A percentile compares a stretch with the other conserved stretches of the same genome.
phyloP scores from a whole-genome alignment of 2,329 filamentous ascomycete genomes.

The Aspergillus sp. region DNA sequence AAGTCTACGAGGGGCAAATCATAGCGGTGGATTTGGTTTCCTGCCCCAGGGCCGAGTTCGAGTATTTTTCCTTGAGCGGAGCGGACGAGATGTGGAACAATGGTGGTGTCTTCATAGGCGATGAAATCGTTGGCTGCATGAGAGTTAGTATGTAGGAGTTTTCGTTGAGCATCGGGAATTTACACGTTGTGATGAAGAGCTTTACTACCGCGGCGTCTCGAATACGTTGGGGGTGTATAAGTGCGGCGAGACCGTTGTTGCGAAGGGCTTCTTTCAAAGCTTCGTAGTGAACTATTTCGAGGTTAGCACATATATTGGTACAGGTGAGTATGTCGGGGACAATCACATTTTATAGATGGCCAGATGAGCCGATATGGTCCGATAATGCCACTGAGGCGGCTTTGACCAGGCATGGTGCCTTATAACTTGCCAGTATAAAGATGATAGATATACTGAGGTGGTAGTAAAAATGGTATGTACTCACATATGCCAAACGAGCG shows the following conservation, averaged over 20 bases:
- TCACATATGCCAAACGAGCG: too few species aligned
- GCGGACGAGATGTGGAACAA: constrained; percentile 25
- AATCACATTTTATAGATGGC: too few species aligned
- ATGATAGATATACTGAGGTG: too few species aligned
- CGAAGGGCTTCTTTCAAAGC: constrained; percentile 11
- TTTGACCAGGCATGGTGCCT: too few species aligned
- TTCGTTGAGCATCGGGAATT: background rate
- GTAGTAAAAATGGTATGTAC: too few species aligned
- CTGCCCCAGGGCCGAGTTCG: constrained; percentile 42
- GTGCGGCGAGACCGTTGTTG: constrained; percentile 10
- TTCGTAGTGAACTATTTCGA: constrained; percentile 11
- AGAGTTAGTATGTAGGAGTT: background rate
- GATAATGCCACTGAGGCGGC: too few species aligned
- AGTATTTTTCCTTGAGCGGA: constrained; percentile 34
- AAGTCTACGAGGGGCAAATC: constrained; percentile 24
- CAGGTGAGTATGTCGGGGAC: too few species aligned
- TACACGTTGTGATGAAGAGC: constrained; percentile 13
- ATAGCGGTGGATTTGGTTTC: constrained; percentile 41
- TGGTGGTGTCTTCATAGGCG: constrained; percentile 30
- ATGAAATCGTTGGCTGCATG: constrained; percentile 21
- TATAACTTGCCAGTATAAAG: too few species aligned
- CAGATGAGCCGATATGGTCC: too few species aligned
- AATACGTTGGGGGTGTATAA: constrained; percentile 6
- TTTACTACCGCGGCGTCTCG: constrained; percentile 14
- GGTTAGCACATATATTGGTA: background rate